phyloP scores from a whole-genome alignment of 164 flowering plant species.

The Chloranthus sessilifolius region DNA sequence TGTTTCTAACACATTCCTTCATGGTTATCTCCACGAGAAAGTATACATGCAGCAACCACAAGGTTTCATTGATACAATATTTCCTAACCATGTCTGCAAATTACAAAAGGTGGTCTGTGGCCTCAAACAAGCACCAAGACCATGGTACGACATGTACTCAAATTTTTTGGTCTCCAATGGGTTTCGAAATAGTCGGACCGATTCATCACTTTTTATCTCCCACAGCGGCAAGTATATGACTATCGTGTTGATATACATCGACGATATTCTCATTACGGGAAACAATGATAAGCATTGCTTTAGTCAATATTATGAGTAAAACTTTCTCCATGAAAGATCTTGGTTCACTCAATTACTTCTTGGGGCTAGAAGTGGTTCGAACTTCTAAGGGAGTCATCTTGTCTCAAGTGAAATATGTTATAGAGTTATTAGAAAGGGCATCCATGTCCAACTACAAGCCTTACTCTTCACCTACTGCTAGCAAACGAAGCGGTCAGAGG shows the following conservation, averaged over 20 bases:
- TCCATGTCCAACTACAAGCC: too few relatives aligned
- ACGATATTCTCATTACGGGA: background rate
- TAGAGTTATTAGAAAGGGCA: background rate
- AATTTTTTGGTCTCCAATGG: background rate
- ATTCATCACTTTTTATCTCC: background rate
- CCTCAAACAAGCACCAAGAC: background rate
- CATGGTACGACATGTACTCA: background rate
- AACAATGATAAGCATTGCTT: background rate
- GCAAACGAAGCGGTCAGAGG: too few relatives aligned
- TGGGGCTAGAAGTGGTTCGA: background rate
- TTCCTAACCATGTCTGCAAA: constrained; percentile 4
- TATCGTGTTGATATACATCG: background rate
- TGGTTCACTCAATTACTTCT: background rate
- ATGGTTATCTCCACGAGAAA: background rate
- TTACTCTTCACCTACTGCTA: too few relatives aligned
- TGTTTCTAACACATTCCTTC: constrained; percentile 1
- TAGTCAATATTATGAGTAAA: background rate
- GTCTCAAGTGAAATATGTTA: background rate
- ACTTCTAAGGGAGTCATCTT: background rate
- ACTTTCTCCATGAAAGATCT: background rate
- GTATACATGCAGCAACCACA: background rate
- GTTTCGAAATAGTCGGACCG: background rate
- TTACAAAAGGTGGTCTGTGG: constrained; percentile 1
- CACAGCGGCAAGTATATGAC: background rate
- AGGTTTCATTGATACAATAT: background rate